Evolutionary conservation across 2,329 filamentous ascomycete species (phyloP).

Genomic region (Arthrobotrys sinensis): DNA sequence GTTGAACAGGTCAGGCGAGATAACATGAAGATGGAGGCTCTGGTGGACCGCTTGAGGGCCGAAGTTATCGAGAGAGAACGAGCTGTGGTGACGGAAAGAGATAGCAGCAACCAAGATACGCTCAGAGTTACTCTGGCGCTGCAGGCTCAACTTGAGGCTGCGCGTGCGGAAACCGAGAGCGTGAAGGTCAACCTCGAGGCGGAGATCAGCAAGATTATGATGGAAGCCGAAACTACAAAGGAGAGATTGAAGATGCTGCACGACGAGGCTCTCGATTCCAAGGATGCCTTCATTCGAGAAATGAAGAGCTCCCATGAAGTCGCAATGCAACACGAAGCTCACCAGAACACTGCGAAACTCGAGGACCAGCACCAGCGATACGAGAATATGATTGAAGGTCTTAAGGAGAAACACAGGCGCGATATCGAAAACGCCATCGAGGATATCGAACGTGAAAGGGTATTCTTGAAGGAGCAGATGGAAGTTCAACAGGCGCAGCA

Average conservation of each 20-base stretch:
- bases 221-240: conserved; percentile 85
- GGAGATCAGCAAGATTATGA: conserved; percentile 82
- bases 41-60: conserved; percentile 70
- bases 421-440: conserved; percentile 81
- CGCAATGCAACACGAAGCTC: conserved; percentile 72
- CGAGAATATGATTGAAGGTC: conserved; percentile 79
- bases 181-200: conserved; percentile 86
- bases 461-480: conserved; percentile 84
- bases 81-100: conserved; percentile 80
- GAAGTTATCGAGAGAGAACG: conserved; percentile 65
- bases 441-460: conserved; percentile 84
- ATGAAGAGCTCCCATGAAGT: conserved; percentile 66
- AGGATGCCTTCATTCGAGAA: conserved; percentile 73
- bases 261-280: conserved; percentile 82
- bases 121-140: conserved; percentile 83
- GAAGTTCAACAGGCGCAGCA: conserved; percentile 86
- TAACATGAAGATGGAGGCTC: conserved; percentile 68
- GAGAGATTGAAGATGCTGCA: conserved; percentile 87
- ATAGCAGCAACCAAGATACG: conserved; percentile 83
- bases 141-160: conserved; percentile 84
- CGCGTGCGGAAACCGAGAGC: conserved; percentile 87
- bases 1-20: conserved; percentile 61
- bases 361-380: conserved; percentile 75
- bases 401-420: conserved; percentile 81
- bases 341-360: conserved; percentile 72